Evolutionary conservation across 108 stramenopile species (phyloP).

Genomic region (Skeletonema tropicum): DNA sequence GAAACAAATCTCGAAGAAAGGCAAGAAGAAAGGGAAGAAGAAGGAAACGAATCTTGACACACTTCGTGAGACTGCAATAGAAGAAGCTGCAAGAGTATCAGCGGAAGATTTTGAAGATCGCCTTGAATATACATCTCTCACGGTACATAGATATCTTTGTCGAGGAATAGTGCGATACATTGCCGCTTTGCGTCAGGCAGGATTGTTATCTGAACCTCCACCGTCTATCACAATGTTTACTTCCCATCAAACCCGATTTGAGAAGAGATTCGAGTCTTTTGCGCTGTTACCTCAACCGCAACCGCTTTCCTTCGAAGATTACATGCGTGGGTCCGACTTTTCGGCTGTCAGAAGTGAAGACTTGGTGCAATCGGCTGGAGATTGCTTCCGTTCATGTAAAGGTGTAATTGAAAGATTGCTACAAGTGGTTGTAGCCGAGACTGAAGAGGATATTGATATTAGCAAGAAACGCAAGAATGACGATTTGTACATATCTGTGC

Average conservation of each 20-base stretch:
- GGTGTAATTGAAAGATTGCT: slow-evolving; percentile 49
- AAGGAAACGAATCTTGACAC: slow-evolving; percentile 1
- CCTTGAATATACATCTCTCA: slow-evolving; percentile 54
- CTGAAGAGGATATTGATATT: slow-evolving; percentile 12
- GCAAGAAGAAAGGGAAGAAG: slow-evolving; percentile 34
- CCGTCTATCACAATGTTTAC: slow-evolving; percentile 58
- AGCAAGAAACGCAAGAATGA: slow-evolving; percentile 25
- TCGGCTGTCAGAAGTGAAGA: slow-evolving; percentile 50
- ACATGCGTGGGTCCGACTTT: slow-evolving; percentile 64
- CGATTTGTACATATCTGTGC: slow-evolving; percentile 47
- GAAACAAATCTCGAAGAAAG: slow-evolving; percentile 33
- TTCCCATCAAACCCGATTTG: slow-evolving; percentile 57
- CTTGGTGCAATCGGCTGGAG: slow-evolving; percentile 59
- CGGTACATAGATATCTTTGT: slow-evolving; percentile 63
- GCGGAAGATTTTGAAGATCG: slow-evolving; percentile 69
- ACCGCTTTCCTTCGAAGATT: slow-evolving; percentile 68
- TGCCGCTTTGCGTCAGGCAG: slow-evolving; percentile 65
- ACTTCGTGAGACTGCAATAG: slow-evolving; percentile 7
- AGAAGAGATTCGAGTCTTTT: slow-evolving; percentile 78
- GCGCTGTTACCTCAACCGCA: slow-evolving; percentile 67
- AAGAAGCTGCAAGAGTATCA: slow-evolving; percentile 6
- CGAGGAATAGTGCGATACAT: slow-evolving; percentile 77
- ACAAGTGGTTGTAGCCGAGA: slow-evolving; percentile 11
- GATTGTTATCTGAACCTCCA: slow-evolving; percentile 46
- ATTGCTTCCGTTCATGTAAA: slow-evolving; percentile 66